A percentile compares a stretch with the other conserved stretches of the same genome.
These are phyloP conservation scores for Cicer judaicum DNA, from an alignment of 306 rosid species.

Conservation along the genomic window DNA sequence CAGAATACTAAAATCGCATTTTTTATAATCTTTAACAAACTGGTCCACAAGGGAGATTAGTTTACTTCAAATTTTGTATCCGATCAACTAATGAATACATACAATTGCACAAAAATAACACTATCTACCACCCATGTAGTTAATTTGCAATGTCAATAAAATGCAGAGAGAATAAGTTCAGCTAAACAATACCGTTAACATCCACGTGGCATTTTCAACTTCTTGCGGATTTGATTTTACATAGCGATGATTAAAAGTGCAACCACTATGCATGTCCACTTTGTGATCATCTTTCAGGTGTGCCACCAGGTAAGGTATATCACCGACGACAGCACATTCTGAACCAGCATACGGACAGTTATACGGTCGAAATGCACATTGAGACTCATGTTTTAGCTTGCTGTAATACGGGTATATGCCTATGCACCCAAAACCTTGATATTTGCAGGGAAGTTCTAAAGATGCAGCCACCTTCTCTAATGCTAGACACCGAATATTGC, in stretches of 20 bases:
- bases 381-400: slow-evolving; percentile 93
- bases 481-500: slow-evolving; percentile 90
- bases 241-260: slow-evolving; percentile 91
- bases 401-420: slow-evolving; percentile 92
- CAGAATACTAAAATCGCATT: no score
- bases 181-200: slow-evolving; percentile 77
- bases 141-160: slow-evolving; percentile 8
- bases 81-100: background rate
- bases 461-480: slow-evolving; percentile 96
- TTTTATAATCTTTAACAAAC: no score
- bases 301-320: slow-evolving; percentile 74
- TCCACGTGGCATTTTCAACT: slow-evolving; percentile 97
- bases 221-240: slow-evolving; percentile 95
- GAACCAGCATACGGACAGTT: slow-evolving; percentile 96
- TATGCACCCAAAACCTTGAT: slow-evolving; percentile 71
- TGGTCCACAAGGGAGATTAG: background rate
- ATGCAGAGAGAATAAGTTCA: slow-evolving; percentile 5
- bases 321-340: slow-evolving; percentile 74
- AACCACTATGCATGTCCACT: slow-evolving; percentile 92
- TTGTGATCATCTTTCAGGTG: slow-evolving; percentile 94
- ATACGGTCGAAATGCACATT: slow-evolving; percentile 73
- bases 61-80: slow-evolving; percentile 4
- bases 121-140: slow-evolving; percentile 3
- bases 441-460: slow-evolving; percentile 90
- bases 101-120: background rate